Percentiles rank a stretch among this genome's conserved stretches.
phyloP scores from a whole-genome alignment of 306 rosid species.

The Trichosanthes cucumerina region DNA sequence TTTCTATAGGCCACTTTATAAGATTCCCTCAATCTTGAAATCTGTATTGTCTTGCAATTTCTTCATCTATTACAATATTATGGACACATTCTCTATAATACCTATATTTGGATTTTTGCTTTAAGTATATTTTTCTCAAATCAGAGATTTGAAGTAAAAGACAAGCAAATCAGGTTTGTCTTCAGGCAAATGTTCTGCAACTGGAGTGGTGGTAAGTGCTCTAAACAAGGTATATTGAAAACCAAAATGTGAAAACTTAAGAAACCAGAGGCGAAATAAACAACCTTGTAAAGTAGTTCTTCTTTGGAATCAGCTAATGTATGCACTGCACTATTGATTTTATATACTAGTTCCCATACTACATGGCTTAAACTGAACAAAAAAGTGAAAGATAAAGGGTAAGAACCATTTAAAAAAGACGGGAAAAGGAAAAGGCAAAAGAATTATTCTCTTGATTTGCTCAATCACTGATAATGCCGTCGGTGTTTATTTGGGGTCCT shows the following conservation, averaged over 20 bases:
- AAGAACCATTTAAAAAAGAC: background rate
- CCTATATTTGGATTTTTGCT: background rate
- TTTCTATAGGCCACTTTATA: background rate
- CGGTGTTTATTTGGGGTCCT: background rate
- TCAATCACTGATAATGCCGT: conserved; percentile 1
- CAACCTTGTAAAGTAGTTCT: background rate
- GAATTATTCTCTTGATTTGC: conserved; percentile 8
- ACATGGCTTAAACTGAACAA: background rate
- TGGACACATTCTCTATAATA: background rate
- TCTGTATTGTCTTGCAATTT: background rate
- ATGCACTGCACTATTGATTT: background rate
- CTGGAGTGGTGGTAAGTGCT: background rate
- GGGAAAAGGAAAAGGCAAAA: background rate
- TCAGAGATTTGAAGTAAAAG: background rate
- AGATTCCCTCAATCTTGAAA: too few relatives aligned
- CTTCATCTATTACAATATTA: background rate
- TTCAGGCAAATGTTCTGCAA: background rate
- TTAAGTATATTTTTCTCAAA: background rate
- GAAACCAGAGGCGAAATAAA: conserved; percentile 3
- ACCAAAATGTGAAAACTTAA: background rate
- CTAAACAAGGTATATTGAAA: background rate
- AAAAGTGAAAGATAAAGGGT: conserved; percentile 1
- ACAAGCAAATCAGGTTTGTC: background rate
- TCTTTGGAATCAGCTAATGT: background rate
- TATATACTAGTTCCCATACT: background rate